Conservation (phyloP, 2,329 filamentous ascomycete genomes). For the Alternaria gansuensis region DNA sequence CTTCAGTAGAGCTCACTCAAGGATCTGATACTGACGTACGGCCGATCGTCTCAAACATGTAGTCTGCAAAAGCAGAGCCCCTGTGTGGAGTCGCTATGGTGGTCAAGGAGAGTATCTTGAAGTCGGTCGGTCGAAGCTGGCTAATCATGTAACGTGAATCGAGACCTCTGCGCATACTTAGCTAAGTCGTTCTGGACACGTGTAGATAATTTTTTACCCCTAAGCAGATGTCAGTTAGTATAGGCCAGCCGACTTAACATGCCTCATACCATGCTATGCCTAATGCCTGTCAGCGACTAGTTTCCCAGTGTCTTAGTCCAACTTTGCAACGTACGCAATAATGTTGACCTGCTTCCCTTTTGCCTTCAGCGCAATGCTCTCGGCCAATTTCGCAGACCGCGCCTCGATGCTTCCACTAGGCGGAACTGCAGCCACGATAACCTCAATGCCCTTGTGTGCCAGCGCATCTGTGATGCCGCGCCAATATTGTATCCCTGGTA, state of each 20-base stretch:
- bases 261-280: slow-evolving; percentile 64
- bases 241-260: not conserved
- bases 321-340: slow-evolving; percentile 62
- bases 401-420: slow-evolving; percentile 67
- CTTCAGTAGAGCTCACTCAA: slow-evolving; percentile 22
- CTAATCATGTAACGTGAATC: slow-evolving; percentile 72
- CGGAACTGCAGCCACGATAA: slow-evolving; percentile 69
- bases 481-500: slow-evolving; percentile 71
- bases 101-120: slow-evolving; percentile 77
- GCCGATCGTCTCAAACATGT: slow-evolving; percentile 66
- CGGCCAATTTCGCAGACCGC: slow-evolving; percentile 63
- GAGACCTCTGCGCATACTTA: slow-evolving; percentile 60
- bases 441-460: slow-evolving; percentile 64
- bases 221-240: slow-evolving; percentile 37
- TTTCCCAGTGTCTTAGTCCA: not conserved
- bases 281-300: slow-evolving; percentile 35
- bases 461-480: slow-evolving; percentile 69
- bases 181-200: slow-evolving; percentile 11
- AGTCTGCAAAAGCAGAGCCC: slow-evolving; percentile 70
- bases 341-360: slow-evolving; percentile 69
- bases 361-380: slow-evolving; percentile 63
- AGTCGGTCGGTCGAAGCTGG: slow-evolving; percentile 65
- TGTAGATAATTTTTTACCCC: slow-evolving; percentile 46
- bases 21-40: slow-evolving; percentile 53
- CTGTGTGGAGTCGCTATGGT: slow-evolving; percentile 70